Base-by-base conservation (phyloP, 306 rosid genomes). In the Herpetospermum pedunculosum region DNA sequence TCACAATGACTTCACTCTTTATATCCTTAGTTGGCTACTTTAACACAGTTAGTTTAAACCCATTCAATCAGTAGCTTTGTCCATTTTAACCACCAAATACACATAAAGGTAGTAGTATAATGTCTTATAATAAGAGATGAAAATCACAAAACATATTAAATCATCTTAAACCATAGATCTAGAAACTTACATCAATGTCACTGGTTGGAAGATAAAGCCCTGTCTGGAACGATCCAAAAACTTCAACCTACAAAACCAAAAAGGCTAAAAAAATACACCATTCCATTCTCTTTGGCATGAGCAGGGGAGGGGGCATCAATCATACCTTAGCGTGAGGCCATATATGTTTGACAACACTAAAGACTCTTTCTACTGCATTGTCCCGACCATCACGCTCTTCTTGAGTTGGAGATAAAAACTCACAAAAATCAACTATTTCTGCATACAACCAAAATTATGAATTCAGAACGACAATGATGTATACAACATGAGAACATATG, bases 191-290 rank as follows among this genome's bases (percentile, higher is more conserved):
- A 76, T 94, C 99, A 59, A 94, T 82, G 71, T 94, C 99, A 81
- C 99, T 91, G 1, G 89, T 87, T 8, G 97, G 99, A 82, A 94
- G 99, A 82, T 89, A 94, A 32, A 94, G 81, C 69, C 99, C 99
- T 32, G 99, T 94, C 89, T 81, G 83, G 85, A 88, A 91, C 37
- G 97, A 94, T 47, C 99, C 99, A 84, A 91, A 94, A n/a, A 94
- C 85, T 78, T 94, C 97, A 46, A 91, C 96, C 99, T 94, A 70
- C 35, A 86, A 49, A 85, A 72, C 25, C 25, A 47, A 68, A 26
- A 68, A 15, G n/a, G 40, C 12, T 2, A 62, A 34, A 35, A n/a
- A 63, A 63, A 63, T 62, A 35, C 46, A 35, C 9, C 3, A 63
- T 35, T 1, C 13, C 14, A 0, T 3, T 19, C 70, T 63, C 47